A percentile compares a stretch with the other conserved stretches of the same genome.
These are phyloP conservation scores for Flaveria sonorensis DNA, from an alignment of 129 eudicot genomes.

Conservation along the genomic window DNA sequence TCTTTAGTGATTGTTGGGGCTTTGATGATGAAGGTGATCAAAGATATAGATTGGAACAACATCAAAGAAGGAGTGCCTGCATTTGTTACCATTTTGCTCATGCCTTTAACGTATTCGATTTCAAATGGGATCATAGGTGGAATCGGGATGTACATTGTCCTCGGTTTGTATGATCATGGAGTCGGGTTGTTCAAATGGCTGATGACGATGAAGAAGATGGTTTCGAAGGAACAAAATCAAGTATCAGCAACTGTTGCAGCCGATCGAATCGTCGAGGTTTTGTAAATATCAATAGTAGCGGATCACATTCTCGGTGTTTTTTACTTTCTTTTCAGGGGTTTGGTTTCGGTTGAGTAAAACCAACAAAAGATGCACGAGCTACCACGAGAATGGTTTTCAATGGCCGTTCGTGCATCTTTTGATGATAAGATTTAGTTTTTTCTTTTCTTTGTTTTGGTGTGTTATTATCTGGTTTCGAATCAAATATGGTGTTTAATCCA, in stretches of 20 bases:
- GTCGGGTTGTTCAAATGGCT: slow-evolving; percentile 56
- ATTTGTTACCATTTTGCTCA: slow-evolving; percentile 72
- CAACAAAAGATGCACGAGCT: slow-evolving; percentile 58
- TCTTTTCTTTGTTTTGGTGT: slow-evolving; percentile 12
- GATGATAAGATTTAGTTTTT: slow-evolving; percentile 20
- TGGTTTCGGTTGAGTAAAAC: slow-evolving; percentile 14
- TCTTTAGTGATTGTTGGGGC: slow-evolving; percentile 87
- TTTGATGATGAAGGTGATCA: slow-evolving; percentile 85
- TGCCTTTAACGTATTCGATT: slow-evolving; percentile 87
- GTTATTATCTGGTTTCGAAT: neutral
- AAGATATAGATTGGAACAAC: slow-evolving; percentile 74
- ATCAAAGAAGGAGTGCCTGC: slow-evolving; percentile 75
- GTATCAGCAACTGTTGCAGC: slow-evolving; percentile 56
- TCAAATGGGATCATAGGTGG: slow-evolving; percentile 91
- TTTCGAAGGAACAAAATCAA: slow-evolving; percentile 71
- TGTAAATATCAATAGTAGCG: slow-evolving; percentile 22
- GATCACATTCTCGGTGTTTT: neutral
- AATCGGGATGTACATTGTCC: slow-evolving; percentile 61
- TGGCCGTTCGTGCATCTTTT: slow-evolving; percentile 73
- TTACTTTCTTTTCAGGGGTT: neutral
- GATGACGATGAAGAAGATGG: slow-evolving; percentile 54
- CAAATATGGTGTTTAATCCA: neutral
- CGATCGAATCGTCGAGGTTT: slow-evolving; percentile 43
- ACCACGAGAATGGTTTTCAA: slow-evolving; percentile 53
- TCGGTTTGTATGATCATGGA: slow-evolving; percentile 50